These are phyloP conservation scores for Colletotrichum sp. DNA, from an alignment of 2,329 filamentous ascomycete genomes.

Conservation along the genomic window DNA sequence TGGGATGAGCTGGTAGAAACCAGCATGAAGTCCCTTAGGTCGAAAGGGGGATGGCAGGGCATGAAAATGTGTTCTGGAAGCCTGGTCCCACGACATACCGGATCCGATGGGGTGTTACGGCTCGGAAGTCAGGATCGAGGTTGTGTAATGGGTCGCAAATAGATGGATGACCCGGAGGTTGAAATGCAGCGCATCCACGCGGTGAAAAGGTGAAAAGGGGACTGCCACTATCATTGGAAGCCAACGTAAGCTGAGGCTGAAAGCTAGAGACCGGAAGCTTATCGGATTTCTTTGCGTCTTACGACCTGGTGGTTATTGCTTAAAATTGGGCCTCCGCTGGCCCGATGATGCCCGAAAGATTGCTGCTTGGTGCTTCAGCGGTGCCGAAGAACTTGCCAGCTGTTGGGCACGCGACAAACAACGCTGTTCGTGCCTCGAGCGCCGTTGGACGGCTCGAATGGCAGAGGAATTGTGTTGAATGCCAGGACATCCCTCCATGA, in stretches of 20 bases:
- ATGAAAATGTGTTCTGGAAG: background rate
- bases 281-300: background rate
- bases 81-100: background rate
- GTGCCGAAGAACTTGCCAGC: background rate
- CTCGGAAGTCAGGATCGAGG: conserved; percentile 3
- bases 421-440: background rate
- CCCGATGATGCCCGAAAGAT: background rate
- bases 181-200: background rate
- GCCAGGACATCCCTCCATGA: background rate
- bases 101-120: background rate
- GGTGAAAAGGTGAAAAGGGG: background rate
- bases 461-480: background rate
- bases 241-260: background rate
- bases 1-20: background rate
- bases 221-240: background rate
- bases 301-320: background rate
- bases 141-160: background rate
- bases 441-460: background rate
- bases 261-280: background rate
- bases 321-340: background rate
- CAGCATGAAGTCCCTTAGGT: background rate
- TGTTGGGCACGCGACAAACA: background rate
- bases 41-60: background rate
- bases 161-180: background rate
- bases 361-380: background rate